Base-by-base conservation (phyloP, 768 basidiomycete species). In the Hygrocybe punicea region DNA sequence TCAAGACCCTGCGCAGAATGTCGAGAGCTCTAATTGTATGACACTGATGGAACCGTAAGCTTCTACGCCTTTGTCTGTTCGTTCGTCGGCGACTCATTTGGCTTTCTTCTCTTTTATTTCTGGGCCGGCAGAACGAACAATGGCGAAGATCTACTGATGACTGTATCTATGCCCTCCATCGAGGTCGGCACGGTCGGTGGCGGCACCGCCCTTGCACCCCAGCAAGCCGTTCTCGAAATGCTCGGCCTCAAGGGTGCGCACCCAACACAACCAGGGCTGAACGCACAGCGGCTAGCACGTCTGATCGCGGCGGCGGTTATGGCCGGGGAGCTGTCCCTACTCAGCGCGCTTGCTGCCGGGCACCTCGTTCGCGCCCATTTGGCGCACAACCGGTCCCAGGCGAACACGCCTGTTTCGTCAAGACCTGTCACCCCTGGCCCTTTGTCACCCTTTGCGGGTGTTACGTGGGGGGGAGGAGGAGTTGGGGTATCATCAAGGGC, bases 111-210 rank as follows among this genome's bases (percentile, higher is more conserved):
- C 45, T 21, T 7, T 45, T 45, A 34, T 19, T 25, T n/a, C n/a
- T n/a, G n/a, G n/a, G n/a, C n/a, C n/a, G n/a, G n/a, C 63, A 95
- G 92, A 58, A 87, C 82, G 17, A 97, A 98, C 72, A 81, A 87
- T 60, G 93, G 90, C 51, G 78, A 91, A 63, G 97, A 98, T 68
- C 80, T 98, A 2, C 82, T 98, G 53, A 85, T 98, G 77, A 94
- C 95, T 0, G 79, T 95, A 52, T 86, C 93, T 7, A 98, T 99
- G 97, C 97, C 96, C n/a, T 97, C 88, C 29, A 93, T 99, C 69
- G 97, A 99, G 74, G 96, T 98, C 24, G 97, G 97, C 39, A 98
- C 97, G 40, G 87, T 99, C 53, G 97, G 96, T 36, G 97, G 97
- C 37, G 97, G 97, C 34, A 98, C 96, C 2, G 83, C 96, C 35